Evolutionary conservation across 768 basidiomycete species (phyloP), one percentile per base, ranked within the genome.

Genomic region (Infundibulicybe gibba): DNA sequence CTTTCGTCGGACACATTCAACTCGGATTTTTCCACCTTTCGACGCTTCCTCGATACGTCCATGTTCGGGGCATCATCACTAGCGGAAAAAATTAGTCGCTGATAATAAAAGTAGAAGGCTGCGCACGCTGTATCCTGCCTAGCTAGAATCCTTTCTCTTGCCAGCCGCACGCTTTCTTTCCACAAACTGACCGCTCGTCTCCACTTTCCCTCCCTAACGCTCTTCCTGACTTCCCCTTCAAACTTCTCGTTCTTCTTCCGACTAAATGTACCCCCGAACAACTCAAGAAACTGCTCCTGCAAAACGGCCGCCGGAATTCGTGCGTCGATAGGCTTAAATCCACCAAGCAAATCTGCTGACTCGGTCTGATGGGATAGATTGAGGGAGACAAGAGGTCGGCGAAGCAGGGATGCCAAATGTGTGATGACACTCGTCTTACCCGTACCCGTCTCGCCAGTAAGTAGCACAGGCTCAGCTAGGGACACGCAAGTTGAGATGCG

Each of bases 401-500:
- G 77, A 21, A 97, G 76, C n/a, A 89, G 64, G 2, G 83, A 75
- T 10, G 97, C 87, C 25, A 98, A 75, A 57, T 97, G 83, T 2
- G 93, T 89, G 13, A 99, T 80, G 15, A 83, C 79, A 44, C 94
- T 94, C 0, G 97, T 99, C 67, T 99, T 99, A 12, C 97, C 97
- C 1, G 97, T 99, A n/a, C 97, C 97, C 2, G 97, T 99, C 70
- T 99, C 97, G 40, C 97, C 97, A 0, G 94, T 93, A 19, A 99
- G 76, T 6, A 99, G 76, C 4, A 94, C 72, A 4, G 97, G 93
- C 59, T 99, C 97, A 12, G 67, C 66, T 40, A 87, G 70, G 0
- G 83, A 73, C 40, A 93, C 72, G 0, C 87, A 80, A 16, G 81
- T 83, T 2, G 83, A 81, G 32, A 98, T 85, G 13, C 90, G 81